These are phyloP conservation scores for Geranium incanum DNA, from an alignment of 441 rosid species.

Conservation along the genomic window DNA sequence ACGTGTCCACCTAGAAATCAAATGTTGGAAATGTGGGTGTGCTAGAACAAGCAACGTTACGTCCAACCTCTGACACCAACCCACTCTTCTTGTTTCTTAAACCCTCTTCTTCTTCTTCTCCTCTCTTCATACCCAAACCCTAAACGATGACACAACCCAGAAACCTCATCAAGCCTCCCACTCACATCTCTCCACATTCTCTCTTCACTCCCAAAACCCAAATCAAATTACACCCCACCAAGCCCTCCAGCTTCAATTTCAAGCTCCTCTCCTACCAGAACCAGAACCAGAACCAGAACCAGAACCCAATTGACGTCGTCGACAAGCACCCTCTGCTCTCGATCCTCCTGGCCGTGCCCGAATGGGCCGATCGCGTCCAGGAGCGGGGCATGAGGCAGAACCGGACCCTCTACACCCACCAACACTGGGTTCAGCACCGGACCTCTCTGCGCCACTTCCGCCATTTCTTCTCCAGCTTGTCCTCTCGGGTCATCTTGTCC, in stretches of 20 bases:
- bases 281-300: too few species aligned
- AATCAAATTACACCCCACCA: too few species aligned
- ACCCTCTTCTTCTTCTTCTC: too few species aligned
- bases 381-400: constrained; percentile 76
- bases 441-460: constrained; percentile 82
- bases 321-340: constrained; percentile 22
- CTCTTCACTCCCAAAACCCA: constrained; percentile 26
- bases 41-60: too few species aligned
- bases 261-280: constrained; percentile 21
- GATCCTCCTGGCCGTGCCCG: constrained; percentile 56
- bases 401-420: constrained; percentile 63
- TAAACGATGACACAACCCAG: constrained; percentile 30
- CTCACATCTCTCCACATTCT: constrained; percentile 8
- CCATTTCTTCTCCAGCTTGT: constrained; percentile 58
- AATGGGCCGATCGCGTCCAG: constrained; percentile 73
- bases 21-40: too few species aligned
- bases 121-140: too few species aligned
- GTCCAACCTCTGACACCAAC: too few species aligned
- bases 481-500: constrained; percentile 76
- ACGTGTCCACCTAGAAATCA: too few species aligned
- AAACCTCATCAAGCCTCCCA: constrained; percentile 22
- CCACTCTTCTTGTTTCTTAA: neutral
- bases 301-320: neutral
- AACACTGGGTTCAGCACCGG: constrained; percentile 68
- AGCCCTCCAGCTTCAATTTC: too few species aligned